Percentiles rank a stretch among this genome's conserved stretches.
Conservation (phyloP, 352 stramenopile species). For the Pythium diclinum region DNA sequence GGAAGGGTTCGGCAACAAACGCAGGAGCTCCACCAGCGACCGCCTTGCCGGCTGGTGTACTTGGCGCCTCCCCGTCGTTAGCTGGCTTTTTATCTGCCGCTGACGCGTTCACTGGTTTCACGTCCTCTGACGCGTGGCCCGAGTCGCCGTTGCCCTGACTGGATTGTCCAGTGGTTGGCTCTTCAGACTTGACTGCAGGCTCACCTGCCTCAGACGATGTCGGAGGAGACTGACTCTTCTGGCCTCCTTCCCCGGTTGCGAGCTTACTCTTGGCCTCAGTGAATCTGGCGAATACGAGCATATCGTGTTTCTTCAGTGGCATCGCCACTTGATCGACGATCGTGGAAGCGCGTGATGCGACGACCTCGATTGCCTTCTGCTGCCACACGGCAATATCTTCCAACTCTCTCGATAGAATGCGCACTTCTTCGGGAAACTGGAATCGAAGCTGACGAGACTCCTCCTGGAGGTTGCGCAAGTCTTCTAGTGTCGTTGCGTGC, state of each 20-base stretch:
- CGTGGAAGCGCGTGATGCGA: slow-evolving; percentile 38
- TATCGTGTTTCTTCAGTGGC: slow-evolving; percentile 57
- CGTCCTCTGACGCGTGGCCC: not conserved
- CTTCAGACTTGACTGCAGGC: slow-evolving; percentile 1
- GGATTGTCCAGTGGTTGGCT: not conserved
- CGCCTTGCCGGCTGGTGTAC: slow-evolving; percentile 2
- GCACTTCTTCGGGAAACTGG: slow-evolving; percentile 71
- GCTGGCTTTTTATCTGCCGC: not conserved
- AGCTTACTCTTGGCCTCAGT: slow-evolving; percentile 27
- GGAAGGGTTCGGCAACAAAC: slow-evolving; percentile 26
- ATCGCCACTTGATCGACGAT: slow-evolving; percentile 41
- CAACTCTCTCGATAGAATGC: slow-evolving; percentile 72
- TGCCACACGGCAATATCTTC: slow-evolving; percentile 66
- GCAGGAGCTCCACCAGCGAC: not conserved
- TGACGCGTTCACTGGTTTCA: not conserved
- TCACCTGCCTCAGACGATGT: not conserved
- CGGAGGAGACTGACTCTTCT: not conserved
- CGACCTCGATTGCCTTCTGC: slow-evolving; percentile 46
- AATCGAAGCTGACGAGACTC: slow-evolving; percentile 65
- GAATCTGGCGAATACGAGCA: slow-evolving; percentile 48
- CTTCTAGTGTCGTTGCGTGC: slow-evolving; percentile 52
- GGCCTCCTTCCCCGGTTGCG: slow-evolving; percentile 1
- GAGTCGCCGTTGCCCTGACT: not conserved
- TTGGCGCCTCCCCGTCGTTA: not conserved
- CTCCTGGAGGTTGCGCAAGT: slow-evolving; percentile 49